phyloP scores from a whole-genome alignment of 116 monocot genomes.

The Posidonia oceanica region DNA sequence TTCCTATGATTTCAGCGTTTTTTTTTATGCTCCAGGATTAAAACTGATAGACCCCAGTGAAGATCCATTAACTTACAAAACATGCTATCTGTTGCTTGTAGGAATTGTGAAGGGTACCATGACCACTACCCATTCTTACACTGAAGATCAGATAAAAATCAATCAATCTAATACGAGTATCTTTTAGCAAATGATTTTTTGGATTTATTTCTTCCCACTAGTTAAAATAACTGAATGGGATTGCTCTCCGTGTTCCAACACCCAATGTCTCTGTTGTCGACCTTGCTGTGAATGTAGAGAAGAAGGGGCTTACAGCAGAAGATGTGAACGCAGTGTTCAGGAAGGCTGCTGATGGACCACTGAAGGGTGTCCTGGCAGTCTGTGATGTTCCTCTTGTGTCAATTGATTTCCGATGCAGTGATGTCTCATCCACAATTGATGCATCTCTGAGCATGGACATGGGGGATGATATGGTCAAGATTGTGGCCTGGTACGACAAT shows the following conservation, averaged over 20 bases:
- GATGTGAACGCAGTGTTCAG: constrained; percentile 42
- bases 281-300: constrained; percentile 77
- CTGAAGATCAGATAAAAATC: constrained; percentile 69
- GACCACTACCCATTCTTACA: constrained; percentile 98
- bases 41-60: no score
- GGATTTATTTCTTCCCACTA: no score
- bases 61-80: no score
- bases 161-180: not conserved
- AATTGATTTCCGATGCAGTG: constrained; percentile 88
- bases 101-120: constrained; percentile 84
- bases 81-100: no score
- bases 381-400: constrained; percentile 93
- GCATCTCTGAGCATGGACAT: constrained; percentile 93
- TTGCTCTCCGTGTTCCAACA: constrained; percentile 38
- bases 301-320: constrained; percentile 82
- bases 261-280: constrained; percentile 96
- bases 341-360: no score
- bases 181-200: no score
- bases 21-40: no score
- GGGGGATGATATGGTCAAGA: constrained; percentile 99
- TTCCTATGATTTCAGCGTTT: no score
- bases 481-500: constrained; percentile 98
- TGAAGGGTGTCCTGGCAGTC: no score
- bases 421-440: constrained; percentile 89
- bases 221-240: no score